Evolutionary conservation across 108 stramenopile genomes (phyloP), one percentile per base, ranked within the genome.

Genomic region (Cyclotella cryptica): DNA sequence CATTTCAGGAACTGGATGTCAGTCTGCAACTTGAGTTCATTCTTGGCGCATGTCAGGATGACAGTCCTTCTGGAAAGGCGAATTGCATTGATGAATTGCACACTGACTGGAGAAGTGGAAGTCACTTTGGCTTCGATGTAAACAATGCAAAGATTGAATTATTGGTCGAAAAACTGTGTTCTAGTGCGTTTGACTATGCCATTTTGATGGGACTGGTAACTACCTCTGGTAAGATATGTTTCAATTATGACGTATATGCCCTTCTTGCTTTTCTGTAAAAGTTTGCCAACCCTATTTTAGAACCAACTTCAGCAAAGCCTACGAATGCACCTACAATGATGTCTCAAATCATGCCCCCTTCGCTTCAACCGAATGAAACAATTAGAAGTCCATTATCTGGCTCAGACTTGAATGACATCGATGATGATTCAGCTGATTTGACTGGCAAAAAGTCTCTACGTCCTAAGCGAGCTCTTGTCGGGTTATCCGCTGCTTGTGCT

Each of bases 111-210:
- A 29, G 52, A 9, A 69, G 15, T 18, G 71, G 60, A 19, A 58
- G 0, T 47, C 59, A 72, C 15, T 72, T 72, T 72, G 71, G 71
- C 11, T 72, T 61, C 35, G 46, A 72, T 49, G 71, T 42, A n/a
- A 29, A 30, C 13, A 14, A 10, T 26, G 60, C 46, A 7, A 40
- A 49, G 35, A 26, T 72, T 1, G 71, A 61, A 14, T 1, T 22
- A 12, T 42, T 49, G 13, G 44, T 72, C 9, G 8, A n/a, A 12
- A 27, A 29, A 0, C 8, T 72, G 43, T 72, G 71, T 35, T 9
- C 58, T 15, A 47, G 39, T 19, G 54, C 60, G 12, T 72, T 58
- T 62, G 59, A 57, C 3, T 29, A 72, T 47, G 44, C 57, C 24
- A 1, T 72, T 42, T n/a, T 13, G 30, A 72, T 49, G 43, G 58